Evolutionary conservation across 1,284 basidiomycete species (phyloP).

Genomic region (Vanrija humicola): DNA sequence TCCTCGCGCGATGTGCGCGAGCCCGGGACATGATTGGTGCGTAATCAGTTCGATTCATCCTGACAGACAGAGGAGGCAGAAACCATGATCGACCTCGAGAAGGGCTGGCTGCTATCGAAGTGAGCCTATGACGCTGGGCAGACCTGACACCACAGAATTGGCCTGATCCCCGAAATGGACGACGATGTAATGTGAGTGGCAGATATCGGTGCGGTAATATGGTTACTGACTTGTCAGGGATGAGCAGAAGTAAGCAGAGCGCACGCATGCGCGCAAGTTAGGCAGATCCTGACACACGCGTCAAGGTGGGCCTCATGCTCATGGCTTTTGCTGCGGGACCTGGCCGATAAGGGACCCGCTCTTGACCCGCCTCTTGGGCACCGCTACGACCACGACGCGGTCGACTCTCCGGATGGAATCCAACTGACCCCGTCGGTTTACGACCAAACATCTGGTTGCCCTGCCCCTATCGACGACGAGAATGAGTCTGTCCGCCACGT

Average conservation of each 20-base stretch:
- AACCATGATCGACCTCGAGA: constrained; percentile 64
- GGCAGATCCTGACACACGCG: neutral
- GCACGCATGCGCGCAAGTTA: neutral
- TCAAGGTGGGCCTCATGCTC: constrained; percentile 56
- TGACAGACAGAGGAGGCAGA: constrained; percentile 54
- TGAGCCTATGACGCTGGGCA: constrained; percentile 12
- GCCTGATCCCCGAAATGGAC: constrained; percentile 67
- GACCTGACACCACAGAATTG: constrained; percentile 49
- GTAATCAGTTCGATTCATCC: constrained; percentile 1
- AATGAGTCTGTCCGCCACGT: neutral
- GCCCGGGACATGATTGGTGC: constrained; percentile 57
- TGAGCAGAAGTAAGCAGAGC: constrained; percentile 68
- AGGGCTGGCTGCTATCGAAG: constrained; percentile 66
- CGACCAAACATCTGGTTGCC: neutral
- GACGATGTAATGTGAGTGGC: constrained; percentile 68
- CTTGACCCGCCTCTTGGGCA: constrained; percentile 3
- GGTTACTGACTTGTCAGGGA: constrained; percentile 31
- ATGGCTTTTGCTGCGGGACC: constrained; percentile 67
- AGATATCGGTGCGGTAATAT: neutral
- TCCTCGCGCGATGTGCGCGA: constrained; percentile 62
- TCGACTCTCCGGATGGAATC: neutral
- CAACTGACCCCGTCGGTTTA: constrained; percentile 9
- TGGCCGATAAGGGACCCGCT: constrained; percentile 50
- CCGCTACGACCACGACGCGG: neutral
- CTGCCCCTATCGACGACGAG: constrained; percentile 2